Conservation (phyloP, 306 rosid genomes). For the Vigna unguiculata region DNA sequence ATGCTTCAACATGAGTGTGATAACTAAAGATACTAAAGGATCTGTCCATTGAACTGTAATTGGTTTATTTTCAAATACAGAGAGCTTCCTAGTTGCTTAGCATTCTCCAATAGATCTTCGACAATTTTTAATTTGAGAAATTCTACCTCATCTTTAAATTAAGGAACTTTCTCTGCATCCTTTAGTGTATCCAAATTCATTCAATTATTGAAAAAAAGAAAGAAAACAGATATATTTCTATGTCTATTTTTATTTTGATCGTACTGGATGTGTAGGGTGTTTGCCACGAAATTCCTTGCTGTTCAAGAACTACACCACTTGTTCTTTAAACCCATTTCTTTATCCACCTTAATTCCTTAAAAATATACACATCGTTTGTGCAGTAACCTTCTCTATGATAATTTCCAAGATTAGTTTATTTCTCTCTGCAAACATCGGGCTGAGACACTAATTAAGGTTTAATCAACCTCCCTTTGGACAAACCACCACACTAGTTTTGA, state of each 20-base stretch:
- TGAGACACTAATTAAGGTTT: background rate
- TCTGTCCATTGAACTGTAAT: background rate
- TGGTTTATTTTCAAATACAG: constrained; percentile 13
- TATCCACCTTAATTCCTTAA: background rate
- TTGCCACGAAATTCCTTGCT: background rate
- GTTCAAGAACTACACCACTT: constrained; percentile 1
- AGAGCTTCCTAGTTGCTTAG: background rate
- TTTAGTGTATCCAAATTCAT: background rate
- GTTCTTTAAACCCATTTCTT: constrained; percentile 8
- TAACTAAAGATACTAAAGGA: background rate
- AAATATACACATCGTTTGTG: background rate
- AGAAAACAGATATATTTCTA: background rate
- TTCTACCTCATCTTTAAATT: background rate
- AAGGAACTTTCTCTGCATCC: too few relatives aligned
- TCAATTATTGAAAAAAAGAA: background rate
- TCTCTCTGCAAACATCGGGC: background rate
- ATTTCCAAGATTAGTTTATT: background rate
- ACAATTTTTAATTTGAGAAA: too few relatives aligned
- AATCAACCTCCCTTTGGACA: background rate
- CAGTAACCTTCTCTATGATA: background rate
- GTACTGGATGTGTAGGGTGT: background rate
- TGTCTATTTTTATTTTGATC: background rate
- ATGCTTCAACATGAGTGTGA: background rate
- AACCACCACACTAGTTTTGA: too few relatives aligned
- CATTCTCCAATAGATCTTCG: too few relatives aligned